A percentile compares a stretch with the other conserved stretches of the same genome.
Conservation (phyloP, 1,284 basidiomycete genomes). For the Malassezia vespertilionis region DNA sequence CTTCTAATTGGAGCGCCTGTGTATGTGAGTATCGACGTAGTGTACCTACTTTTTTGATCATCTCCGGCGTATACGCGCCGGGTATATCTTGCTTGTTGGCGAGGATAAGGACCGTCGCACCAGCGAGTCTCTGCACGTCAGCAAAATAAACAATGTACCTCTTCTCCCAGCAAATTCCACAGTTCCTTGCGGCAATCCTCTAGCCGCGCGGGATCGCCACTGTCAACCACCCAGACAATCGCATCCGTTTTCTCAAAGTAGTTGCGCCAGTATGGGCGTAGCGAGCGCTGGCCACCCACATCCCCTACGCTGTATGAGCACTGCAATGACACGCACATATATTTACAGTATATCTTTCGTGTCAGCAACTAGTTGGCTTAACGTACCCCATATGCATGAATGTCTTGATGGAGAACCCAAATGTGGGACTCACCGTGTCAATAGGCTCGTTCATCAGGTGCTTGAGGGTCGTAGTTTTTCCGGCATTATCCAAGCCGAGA, state of each 20-base stretch:
- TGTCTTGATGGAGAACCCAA: conserved; percentile 98
- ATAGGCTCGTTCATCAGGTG: conserved; percentile 75
- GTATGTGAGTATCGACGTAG: conserved; percentile 53
- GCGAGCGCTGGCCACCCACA: conserved; percentile 87
- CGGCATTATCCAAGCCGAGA: conserved; percentile 98
- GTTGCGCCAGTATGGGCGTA: conserved; percentile 96
- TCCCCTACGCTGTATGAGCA: conserved; percentile 61
- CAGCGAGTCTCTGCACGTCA: conserved; percentile 65
- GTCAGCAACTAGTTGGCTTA: conserved; percentile 4
- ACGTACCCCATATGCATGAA: conserved; percentile 76
- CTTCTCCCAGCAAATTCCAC: conserved; percentile 72
- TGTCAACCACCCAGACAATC: conserved; percentile 97
- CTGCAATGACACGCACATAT: conserved; percentile 59
- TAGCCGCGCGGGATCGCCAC: conserved; percentile 76
- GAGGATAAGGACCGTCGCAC: conserved; percentile 86
- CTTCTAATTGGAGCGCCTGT: conserved; percentile 6
- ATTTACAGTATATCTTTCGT: conserved; percentile 70
- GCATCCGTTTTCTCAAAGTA: conserved; percentile 99
- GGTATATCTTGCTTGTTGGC: conserved; percentile 98
- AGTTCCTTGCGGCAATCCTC: conserved; percentile 79
- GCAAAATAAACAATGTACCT: conserved; percentile 55
- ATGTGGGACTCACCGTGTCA: conserved; percentile 63
- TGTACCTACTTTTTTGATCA: conserved; percentile 57
- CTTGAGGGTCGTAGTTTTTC: conserved; percentile 96
- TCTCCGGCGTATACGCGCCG: conserved; percentile 67